A percentile compares a stretch with the other conserved stretches of the same genome.
phyloP scores from a whole-genome alignment of 2,329 filamentous ascomycete genomes.

The Neofusicoccum laricinum region DNA sequence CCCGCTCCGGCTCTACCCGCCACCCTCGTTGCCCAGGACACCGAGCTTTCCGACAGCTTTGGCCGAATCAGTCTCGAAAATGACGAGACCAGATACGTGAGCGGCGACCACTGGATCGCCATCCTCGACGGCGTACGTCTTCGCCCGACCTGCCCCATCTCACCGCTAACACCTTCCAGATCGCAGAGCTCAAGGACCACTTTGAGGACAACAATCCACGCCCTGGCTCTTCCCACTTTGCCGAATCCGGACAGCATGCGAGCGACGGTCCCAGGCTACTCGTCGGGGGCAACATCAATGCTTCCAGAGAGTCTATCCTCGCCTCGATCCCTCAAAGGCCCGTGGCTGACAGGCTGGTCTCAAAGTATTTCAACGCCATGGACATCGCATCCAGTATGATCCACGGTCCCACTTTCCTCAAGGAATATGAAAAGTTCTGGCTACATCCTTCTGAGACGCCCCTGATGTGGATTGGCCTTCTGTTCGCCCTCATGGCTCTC shows the following conservation, averaged over 20 bases:
- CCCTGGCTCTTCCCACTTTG: slow-evolving; percentile 1
- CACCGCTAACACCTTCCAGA: not conserved
- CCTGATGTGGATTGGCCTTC: slow-evolving; percentile 44
- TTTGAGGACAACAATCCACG: not conserved
- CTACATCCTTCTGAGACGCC: slow-evolving; percentile 34
- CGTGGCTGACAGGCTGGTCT: not conserved
- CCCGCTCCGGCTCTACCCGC: not conserved
- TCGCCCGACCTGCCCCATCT: slow-evolving; percentile 20
- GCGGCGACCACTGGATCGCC: slow-evolving; percentile 33
- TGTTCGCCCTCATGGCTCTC: slow-evolving; percentile 40
- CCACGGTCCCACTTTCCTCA: slow-evolving; percentile 15
- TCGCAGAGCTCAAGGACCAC: not conserved
- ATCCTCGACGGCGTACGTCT: slow-evolving; percentile 34
- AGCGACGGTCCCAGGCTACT: slow-evolving; percentile 27
- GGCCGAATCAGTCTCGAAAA: not conserved
- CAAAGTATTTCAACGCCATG: not conserved
- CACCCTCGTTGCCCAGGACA: not conserved
- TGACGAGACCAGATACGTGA: slow-evolving; percentile 7
- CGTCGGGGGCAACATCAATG: slow-evolving; percentile 17
- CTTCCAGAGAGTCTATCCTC: not conserved
- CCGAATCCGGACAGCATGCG: slow-evolving; percentile 25
- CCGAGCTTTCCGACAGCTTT: not conserved
- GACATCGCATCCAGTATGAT: not conserved
- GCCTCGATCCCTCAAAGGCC: not conserved
- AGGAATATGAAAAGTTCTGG: slow-evolving; percentile 46